Evolutionary conservation across 129 eudicot genomes (phyloP).

Genomic region (Tagetes erecta): DNA sequence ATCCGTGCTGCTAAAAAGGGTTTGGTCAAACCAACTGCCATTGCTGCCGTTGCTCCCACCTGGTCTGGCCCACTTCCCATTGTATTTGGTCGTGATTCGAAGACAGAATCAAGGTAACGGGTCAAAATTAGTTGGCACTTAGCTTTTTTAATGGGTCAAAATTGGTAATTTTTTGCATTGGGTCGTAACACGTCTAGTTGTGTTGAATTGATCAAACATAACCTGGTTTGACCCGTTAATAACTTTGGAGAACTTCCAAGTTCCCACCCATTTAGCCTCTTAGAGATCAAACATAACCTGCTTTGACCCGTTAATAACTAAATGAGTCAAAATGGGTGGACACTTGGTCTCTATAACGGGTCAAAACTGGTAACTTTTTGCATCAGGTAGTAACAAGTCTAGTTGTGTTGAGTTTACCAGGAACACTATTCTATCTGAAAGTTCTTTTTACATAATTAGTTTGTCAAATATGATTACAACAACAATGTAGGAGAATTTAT

Average conservation of each 20-base stretch:
- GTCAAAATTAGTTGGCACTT: not conserved
- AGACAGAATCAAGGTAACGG: conserved; percentile 74
- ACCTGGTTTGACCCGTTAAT: not conserved
- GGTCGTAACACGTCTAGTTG: not conserved
- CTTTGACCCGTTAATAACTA: not conserved
- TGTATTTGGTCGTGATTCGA: conserved; percentile 86
- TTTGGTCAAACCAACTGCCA: conserved; percentile 72
- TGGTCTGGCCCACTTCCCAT: conserved; percentile 99
- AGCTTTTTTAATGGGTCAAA: not conserved
- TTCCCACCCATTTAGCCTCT: not conserved
- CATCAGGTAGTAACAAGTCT: not conserved
- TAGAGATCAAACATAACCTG: not conserved
- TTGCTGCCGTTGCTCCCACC: conserved; percentile 94
- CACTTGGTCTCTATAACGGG: not conserved
- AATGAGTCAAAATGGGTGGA: conserved; percentile 6
- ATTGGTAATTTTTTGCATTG: not conserved
- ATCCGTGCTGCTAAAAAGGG: conserved; percentile 88
- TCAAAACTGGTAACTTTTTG: not conserved
- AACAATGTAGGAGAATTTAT: not conserved
- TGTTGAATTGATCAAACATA: not conserved
- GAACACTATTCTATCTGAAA: not conserved
- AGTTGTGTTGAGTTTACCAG: not conserved
- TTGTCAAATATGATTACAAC: not conserved
- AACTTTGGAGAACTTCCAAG: not conserved
- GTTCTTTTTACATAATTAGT: not conserved